Evolutionary conservation across 2,329 filamentous ascomycete genomes (phyloP), one percentile per base, ranked within the genome.

Genomic region (Pyricularia pennisetigena): DNA sequence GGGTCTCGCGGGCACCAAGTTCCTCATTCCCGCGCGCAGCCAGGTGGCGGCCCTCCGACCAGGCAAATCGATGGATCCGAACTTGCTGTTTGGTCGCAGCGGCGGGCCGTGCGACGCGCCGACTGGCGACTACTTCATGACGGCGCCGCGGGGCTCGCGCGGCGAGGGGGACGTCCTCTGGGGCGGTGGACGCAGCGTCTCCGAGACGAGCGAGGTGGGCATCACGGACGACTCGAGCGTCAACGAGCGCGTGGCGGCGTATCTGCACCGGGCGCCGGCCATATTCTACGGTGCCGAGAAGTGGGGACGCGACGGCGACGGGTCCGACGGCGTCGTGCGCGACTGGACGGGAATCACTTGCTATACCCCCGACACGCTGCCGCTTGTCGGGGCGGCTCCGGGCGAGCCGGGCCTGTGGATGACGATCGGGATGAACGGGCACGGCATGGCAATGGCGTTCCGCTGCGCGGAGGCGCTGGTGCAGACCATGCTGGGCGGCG

Each of bases 11-110:
- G 72, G 85, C n/a, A 79, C 81, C 0, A 79, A 82, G 0, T 69
- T 79, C 0, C 90, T 97, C 70, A 86, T 94, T 2, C 94, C 94
- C 0, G 88, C 91, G 2, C 75, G 82, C 3, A 82, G 77, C 4
- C 81, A 83, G 68, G 86, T 86, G 83, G 80, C 82, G 0, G 81
- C 82, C 0, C 83, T 86, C 70, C 72, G 74, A 1, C 80, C 83
- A 0, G 79, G 80, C 3, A 4, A 8, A 12, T 14, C 9, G 3
- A 67, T 67, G 49, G 66, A 59, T n/a, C 23, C 30, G 10, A 23
- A n/a, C 3, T 28, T 35, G 23, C 30, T 49, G 5, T 24, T 32
- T 16, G 49, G 66, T 14, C 59, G 28, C 66, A 67, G 66, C 59
- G 66, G 66, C 57, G 66, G 66, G 57, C 57, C 30, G 30, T 59